Evolutionary conservation across 257 asterid genomes (phyloP).

Genomic region (Nicotiana paniculata): DNA sequence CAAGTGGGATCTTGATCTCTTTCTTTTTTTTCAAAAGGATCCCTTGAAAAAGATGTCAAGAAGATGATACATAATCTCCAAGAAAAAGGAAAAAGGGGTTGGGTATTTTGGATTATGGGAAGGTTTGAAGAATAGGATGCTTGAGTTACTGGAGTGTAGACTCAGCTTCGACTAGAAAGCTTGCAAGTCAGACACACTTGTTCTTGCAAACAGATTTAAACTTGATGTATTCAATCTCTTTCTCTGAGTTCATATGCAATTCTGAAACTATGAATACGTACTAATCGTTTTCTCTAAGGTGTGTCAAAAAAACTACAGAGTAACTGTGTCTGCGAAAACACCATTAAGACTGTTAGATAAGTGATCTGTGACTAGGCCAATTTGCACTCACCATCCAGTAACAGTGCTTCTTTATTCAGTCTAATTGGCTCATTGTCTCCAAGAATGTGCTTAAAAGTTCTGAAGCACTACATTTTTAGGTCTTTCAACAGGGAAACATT

Average conservation of each 20-base stretch:
- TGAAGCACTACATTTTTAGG: background rate
- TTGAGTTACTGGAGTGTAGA: slow-evolving; percentile 38
- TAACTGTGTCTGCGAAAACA: background rate
- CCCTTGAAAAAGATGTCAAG: slow-evolving; percentile 17
- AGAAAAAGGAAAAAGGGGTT: slow-evolving; percentile 2
- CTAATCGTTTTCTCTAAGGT: too few relatives aligned
- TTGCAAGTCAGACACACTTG: background rate
- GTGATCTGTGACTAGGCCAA: slow-evolving; percentile 38
- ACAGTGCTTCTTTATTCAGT: background rate
- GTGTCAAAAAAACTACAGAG: background rate
- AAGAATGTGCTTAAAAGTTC: background rate
- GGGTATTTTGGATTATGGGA: background rate
- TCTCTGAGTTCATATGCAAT: too few relatives aligned
- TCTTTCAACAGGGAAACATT: background rate
- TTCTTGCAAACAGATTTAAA: background rate
- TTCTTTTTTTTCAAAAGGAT: slow-evolving; percentile 15
- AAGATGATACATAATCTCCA: slow-evolving; percentile 4
- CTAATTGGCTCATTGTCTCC: background rate
- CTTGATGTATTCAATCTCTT: background rate
- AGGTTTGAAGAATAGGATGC: slow-evolving; percentile 22
- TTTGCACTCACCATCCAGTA: slow-evolving; percentile 21
- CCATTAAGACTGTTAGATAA: background rate
- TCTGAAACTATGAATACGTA: background rate
- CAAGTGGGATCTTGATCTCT: slow-evolving; percentile 14
- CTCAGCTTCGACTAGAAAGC: slow-evolving; percentile 35